Evolutionary conservation across 2,329 filamentous ascomycete genomes (phyloP).

Genomic region (Penicillium hesseltinei): DNA sequence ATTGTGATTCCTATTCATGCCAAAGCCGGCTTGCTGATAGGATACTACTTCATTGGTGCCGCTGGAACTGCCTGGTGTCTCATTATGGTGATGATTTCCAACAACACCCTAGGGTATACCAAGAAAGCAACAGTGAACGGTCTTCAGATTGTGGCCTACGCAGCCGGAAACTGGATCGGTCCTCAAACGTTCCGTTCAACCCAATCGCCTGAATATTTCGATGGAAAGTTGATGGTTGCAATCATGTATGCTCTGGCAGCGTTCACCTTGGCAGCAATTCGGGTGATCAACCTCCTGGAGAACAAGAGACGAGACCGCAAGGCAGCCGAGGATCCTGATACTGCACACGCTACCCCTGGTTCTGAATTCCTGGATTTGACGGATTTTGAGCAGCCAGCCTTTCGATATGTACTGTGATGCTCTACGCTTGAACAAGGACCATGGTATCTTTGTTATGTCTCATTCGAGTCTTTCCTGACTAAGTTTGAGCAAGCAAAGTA

Average conservation of each 20-base stretch:
- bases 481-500: background rate
- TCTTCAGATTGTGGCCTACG: constrained; percentile 38
- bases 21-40: constrained; percentile 34
- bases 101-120: constrained; percentile 30
- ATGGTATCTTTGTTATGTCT: background rate
- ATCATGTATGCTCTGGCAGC: constrained; percentile 11
- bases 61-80: constrained; percentile 23
- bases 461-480: background rate
- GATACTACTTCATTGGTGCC: constrained; percentile 38
- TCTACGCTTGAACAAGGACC: background rate
- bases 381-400: constrained; percentile 15
- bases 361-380: constrained; percentile 14
- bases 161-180: constrained; percentile 41
- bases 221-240: constrained; percentile 15
- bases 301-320: constrained; percentile 10
- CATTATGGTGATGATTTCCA: constrained; percentile 17
- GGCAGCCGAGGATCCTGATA: background rate
- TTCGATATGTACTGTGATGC: constrained; percentile 12
- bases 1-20: constrained; percentile 17
- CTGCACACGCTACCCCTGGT: background rate
- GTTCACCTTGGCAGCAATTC: background rate
- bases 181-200: constrained; percentile 39
- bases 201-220: constrained; percentile 31
- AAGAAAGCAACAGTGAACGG: constrained; percentile 37
- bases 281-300: constrained; percentile 9